phyloP scores from a whole-genome alignment of 2,329 filamentous ascomycete species.

The Epichloe aotearoae region DNA sequence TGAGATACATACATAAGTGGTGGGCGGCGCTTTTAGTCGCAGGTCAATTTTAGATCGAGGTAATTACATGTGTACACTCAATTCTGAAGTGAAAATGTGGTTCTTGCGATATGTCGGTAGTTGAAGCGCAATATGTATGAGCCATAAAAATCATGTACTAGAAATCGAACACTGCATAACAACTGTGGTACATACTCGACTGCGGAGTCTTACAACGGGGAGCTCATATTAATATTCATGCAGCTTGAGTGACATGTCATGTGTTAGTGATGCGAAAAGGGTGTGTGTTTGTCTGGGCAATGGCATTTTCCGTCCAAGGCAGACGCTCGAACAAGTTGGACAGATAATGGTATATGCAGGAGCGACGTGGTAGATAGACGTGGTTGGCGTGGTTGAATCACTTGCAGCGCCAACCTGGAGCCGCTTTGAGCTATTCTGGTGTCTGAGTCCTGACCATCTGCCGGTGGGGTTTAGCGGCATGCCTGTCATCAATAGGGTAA shows the following conservation, averaged over 20 bases:
- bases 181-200: neutral
- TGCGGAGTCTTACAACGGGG: neutral
- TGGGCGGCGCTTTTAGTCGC: too few species aligned
- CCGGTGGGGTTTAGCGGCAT: neutral
- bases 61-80: too few species aligned
- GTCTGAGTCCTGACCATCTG: neutral
- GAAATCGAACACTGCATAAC: neutral
- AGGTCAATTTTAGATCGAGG: too few species aligned
- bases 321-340: neutral
- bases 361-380: neutral
- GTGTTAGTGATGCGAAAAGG: neutral
- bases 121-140: neutral
- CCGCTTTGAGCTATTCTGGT: neutral
- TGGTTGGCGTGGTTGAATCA: neutral
- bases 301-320: neutral
- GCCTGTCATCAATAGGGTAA: too few species aligned
- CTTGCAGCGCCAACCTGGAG: neutral
- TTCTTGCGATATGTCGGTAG: too few species aligned
- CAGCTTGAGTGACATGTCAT: constrained; percentile 1
- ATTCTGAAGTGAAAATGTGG: too few species aligned
- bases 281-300: neutral
- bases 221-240: neutral
- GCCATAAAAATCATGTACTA: neutral
- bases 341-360: neutral
- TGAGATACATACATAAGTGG: too few species aligned